phyloP scores from a whole-genome alignment of 805 yeast species.

The Peterozyma xylosa region DNA sequence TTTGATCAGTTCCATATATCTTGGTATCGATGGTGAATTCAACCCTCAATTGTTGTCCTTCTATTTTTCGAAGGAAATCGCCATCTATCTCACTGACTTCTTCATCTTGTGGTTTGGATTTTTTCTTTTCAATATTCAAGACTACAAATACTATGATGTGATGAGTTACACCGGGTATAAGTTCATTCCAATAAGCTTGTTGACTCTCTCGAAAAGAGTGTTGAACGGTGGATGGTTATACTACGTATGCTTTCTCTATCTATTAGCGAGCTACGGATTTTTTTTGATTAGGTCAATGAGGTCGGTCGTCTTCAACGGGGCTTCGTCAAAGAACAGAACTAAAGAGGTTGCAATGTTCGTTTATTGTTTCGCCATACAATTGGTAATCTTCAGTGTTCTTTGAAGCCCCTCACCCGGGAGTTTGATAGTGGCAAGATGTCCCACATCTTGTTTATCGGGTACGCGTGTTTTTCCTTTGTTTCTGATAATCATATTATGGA shows the following conservation, averaged over 20 bases:
- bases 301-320: slow-evolving; percentile 54
- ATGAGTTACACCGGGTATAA: slow-evolving; percentile 91
- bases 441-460: too few relatives aligned
- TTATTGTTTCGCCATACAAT: slow-evolving; percentile 78
- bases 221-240: slow-evolving; percentile 23
- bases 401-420: background rate
- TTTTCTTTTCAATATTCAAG: slow-evolving; percentile 60
- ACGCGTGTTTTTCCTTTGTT: too few relatives aligned
- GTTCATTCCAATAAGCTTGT: slow-evolving; percentile 70
- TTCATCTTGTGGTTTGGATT: slow-evolving; percentile 72
- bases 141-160: slow-evolving; percentile 72
- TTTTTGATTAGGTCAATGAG: slow-evolving; percentile 65
- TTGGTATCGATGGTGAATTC: slow-evolving; percentile 83
- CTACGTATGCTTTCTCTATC: slow-evolving; percentile 31
- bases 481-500: too few relatives aligned
- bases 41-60: slow-evolving; percentile 90
- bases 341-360: slow-evolving; percentile 64
- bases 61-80: slow-evolving; percentile 79
- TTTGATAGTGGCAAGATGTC: too few relatives aligned
- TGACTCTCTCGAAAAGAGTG: slow-evolving; percentile 40
- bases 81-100: slow-evolving; percentile 73
- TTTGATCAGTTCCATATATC: slow-evolving; percentile 71
- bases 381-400: slow-evolving; percentile 40
- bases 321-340: slow-evolving; percentile 71
- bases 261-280: slow-evolving; percentile 51